Conservation (phyloP, 2,329 filamentous ascomycete genomes). For the Didymella arachidicola region DNA sequence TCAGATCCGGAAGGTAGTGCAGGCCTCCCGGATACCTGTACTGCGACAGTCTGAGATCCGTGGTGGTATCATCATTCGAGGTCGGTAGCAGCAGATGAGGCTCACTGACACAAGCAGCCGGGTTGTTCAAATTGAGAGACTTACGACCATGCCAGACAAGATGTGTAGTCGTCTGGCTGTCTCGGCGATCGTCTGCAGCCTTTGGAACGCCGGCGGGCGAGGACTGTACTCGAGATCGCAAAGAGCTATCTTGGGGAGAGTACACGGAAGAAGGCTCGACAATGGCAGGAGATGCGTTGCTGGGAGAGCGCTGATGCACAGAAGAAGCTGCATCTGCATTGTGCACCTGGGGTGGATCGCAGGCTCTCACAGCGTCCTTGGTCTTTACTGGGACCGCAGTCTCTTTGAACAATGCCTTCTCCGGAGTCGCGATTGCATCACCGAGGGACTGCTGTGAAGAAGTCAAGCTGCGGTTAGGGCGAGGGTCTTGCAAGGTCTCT, state of each 20-base stretch:
- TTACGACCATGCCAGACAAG: constrained; percentile 40
- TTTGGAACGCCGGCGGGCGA: constrained; percentile 24
- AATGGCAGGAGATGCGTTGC: constrained; percentile 23
- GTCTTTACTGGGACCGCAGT: constrained; percentile 15
- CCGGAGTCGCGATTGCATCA: constrained; percentile 22
- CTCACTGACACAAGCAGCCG: constrained; percentile 20
- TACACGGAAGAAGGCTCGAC: constrained; percentile 37
- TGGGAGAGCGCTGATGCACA: constrained; percentile 25
- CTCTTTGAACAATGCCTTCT: constrained; percentile 24
- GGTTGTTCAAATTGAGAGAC: constrained; percentile 16
- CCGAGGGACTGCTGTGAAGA: constrained; percentile 8
- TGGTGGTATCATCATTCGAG: constrained; percentile 43
- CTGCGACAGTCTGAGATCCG: constrained; percentile 42
- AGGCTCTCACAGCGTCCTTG: constrained; percentile 4
- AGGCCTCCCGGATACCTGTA: constrained; percentile 42
- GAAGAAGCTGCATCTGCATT: constrained; percentile 6
- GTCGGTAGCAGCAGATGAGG: constrained; percentile 18
- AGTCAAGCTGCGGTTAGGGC: not conserved
- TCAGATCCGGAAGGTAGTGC: constrained; percentile 54
- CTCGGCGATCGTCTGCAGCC: constrained; percentile 28
- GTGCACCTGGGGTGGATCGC: constrained; percentile 13
- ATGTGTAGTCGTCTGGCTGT: constrained; percentile 49
- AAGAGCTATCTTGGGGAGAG: constrained; percentile 34
- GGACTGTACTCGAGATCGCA: constrained; percentile 21
- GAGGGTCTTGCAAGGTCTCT: constrained; percentile 9